A percentile compares a stretch with the other conserved stretches of the same genome.
Conservation (phyloP, 179 eudicot genomes). For the Corrigiola litoralis region DNA sequence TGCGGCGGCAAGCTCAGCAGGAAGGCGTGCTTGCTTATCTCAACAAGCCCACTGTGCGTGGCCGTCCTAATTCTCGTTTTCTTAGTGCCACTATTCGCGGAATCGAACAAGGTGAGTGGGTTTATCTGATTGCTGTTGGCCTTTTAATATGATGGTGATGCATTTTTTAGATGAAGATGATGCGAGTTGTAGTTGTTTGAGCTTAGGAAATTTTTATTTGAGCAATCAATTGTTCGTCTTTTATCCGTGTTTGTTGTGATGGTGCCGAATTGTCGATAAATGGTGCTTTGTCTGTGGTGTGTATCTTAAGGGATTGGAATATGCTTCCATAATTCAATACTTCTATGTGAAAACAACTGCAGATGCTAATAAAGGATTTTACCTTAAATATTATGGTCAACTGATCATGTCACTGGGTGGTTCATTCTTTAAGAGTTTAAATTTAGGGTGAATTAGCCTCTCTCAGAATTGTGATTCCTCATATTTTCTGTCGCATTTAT, state of each 20-base stretch:
- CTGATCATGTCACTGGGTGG: no score
- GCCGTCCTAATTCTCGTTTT: slow-evolving; percentile 91
- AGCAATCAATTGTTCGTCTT: not conserved
- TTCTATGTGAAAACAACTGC: no score
- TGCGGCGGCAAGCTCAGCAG: slow-evolving; percentile 75
- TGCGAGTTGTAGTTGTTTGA: not conserved
- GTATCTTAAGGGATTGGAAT: no score
- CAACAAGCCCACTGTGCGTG: slow-evolving; percentile 57
- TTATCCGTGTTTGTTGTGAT: not conserved
- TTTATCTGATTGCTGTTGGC: not conserved
- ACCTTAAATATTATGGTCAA: no score
- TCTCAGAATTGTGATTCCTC: no score
- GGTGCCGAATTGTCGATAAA: no score
- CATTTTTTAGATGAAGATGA: not conserved
- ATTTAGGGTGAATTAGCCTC: no score
- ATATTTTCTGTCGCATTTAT: no score
- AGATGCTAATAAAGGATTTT: no score
- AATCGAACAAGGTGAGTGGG: slow-evolving; percentile 65
- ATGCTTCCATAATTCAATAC: no score
- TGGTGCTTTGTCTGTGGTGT: no score
- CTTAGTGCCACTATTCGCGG: slow-evolving; percentile 86
- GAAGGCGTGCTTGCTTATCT: slow-evolving; percentile 84
- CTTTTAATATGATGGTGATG: not conserved
- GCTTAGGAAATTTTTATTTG: not conserved
- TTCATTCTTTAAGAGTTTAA: no score